Evolutionary conservation across 192 early-diverging fungal genomes (phyloP), one percentile per base, ranked within the genome.

Genomic region (Coemansia interrupta): DNA sequence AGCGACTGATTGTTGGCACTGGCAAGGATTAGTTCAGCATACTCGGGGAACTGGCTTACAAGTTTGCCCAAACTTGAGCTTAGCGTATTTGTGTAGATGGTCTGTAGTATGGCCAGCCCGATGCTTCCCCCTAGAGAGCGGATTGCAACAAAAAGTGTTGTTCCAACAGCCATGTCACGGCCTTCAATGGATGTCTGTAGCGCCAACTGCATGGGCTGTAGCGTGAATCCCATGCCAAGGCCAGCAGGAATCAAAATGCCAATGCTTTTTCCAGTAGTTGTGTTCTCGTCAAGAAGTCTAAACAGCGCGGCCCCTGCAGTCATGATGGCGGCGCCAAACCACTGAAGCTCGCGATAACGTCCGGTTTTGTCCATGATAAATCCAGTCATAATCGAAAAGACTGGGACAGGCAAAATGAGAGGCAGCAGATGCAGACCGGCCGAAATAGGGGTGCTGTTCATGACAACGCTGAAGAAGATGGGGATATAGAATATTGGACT

Each of bases 381-480:
- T 5, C 83, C 83, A 0, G 82, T 73, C 3, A 72, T 73, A 2
- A 85, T 66, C 10, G 85, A 83, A 4, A 82, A 76, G 8, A 80
- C 41, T 45, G 84, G 78, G 0, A 86, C 65, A 30, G 76, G 69
- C 40, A 72, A 50, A 61, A 87, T 77, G 23, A 82, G 85, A 1
- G 87, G 88, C n/a, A 90, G 60, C 3, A 87, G 73, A 52, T 84
- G 81, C 19, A 88, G 59, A 22, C 88, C 88, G 19, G 86, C 73
- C 11, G 58, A 30, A 0, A 82, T 88, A 5, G 83, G 67, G 41
- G 71, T 60, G n/a, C 75, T 78, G 18, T 70, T 65, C 64, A 82
- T 83, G 28, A 86, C 80, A 15, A 84, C 69, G 45, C 82, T 83
- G 72, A 82, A 90, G 40, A 78, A 85, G 7, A 88, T 59, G 22